Conservation (phyloP, 2,329 filamentous ascomycete species). For the Cladosporium sp. region DNA sequence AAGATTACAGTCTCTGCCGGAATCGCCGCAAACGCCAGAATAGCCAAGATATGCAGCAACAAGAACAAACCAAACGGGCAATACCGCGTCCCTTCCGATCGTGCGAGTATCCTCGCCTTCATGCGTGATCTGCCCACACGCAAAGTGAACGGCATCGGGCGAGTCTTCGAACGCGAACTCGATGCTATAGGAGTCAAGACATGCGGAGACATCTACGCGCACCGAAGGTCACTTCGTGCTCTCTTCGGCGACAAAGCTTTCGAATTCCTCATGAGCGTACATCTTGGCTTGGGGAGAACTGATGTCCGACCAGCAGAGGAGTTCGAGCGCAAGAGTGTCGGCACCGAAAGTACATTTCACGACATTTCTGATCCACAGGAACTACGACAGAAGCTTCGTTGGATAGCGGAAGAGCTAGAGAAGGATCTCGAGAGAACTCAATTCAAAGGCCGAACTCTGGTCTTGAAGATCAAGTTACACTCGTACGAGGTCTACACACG, state of each 20-base stretch:
- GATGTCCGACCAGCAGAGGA: conserved; percentile 81
- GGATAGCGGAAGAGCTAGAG: conserved; percentile 79
- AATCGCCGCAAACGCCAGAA: conserved; percentile 85
- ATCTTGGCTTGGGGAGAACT: conserved; percentile 82
- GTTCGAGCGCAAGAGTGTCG: conserved; percentile 87
- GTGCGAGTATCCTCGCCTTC: conserved; percentile 73
- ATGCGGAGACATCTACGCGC: conserved; percentile 78
- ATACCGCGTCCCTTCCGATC: conserved; percentile 68
- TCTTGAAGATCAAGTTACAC: conserved; percentile 88
- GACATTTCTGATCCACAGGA: conserved; percentile 68
- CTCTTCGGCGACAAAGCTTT: conserved; percentile 91
- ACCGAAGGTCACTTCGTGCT: conserved; percentile 67
- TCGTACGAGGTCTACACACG: conserved; percentile 88
- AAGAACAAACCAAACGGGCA: conserved; percentile 96
- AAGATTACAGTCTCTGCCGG: conserved; percentile 89
- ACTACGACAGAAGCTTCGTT: conserved; percentile 72
- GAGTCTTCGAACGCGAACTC: conserved; percentile 88
- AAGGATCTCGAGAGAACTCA: conserved; percentile 74
- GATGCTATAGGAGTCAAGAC: conserved; percentile 81
- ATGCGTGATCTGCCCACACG: conserved; percentile 79
- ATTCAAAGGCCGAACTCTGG: conserved; percentile 85
- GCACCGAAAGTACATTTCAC: conserved; percentile 86
- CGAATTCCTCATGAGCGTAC: conserved; percentile 77
- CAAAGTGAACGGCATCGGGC: conserved; percentile 92
- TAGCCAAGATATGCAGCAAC: conserved; percentile 95